Conservation (phyloP, 768 basidiomycete species). For the Lactarius evosmus region DNA sequence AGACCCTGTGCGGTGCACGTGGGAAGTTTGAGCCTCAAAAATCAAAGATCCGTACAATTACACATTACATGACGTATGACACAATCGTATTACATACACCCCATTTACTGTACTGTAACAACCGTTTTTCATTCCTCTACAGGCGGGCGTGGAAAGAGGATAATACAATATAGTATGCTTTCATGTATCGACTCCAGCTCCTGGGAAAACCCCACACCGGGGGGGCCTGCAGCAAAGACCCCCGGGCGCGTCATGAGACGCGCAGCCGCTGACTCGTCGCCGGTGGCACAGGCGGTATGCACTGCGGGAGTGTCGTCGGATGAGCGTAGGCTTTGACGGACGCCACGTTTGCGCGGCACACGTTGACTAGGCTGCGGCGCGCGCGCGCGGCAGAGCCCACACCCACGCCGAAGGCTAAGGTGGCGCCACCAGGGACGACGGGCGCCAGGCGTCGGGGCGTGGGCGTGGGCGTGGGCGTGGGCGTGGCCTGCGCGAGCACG, state of each 20-base stretch:
- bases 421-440: not conserved
- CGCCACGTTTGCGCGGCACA: not conserved
- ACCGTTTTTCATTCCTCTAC: not conserved
- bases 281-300: not conserved
- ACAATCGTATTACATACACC: not conserved
- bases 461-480: not conserved
- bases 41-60: not conserved
- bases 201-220: too few species aligned
- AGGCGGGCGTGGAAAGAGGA: not conserved
- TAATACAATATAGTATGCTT: not conserved
- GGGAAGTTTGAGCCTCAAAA: not conserved
- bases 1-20: not conserved
- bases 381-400: not conserved
- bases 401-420: not conserved
- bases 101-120: too few species aligned
- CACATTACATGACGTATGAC: not conserved
- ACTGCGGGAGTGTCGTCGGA: not conserved
- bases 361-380: not conserved
- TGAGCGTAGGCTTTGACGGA: not conserved
- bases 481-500: not conserved
- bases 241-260: too few species aligned
- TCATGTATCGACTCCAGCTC: too few species aligned
- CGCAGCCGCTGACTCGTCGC: not conserved
- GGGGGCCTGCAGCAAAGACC: too few species aligned
- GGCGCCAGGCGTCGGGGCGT: not conserved